phyloP scores from a whole-genome alignment of 2,329 filamentous ascomycete species.

The Fusarium agapanthi region DNA sequence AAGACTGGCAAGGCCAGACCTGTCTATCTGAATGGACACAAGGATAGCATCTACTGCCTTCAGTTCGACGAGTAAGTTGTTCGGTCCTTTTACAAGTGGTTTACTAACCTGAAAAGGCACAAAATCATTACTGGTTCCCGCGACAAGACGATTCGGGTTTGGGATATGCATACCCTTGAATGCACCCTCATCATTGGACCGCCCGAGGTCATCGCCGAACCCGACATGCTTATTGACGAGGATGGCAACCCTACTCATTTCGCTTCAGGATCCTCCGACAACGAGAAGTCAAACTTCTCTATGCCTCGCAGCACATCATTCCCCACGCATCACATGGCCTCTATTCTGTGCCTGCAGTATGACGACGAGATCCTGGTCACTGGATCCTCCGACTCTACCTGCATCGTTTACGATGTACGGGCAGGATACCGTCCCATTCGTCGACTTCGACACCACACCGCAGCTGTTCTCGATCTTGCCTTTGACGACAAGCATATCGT shows the following conservation, averaged over 20 bases:
- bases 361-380: slow-evolving; percentile 93
- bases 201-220: slow-evolving; percentile 66
- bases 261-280: slow-evolving; percentile 62
- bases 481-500: slow-evolving; percentile 94
- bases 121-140: slow-evolving; percentile 98
- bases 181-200: slow-evolving; percentile 90
- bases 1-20: slow-evolving; percentile 78
- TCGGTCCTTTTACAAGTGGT: neutral
- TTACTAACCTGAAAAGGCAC: slow-evolving; percentile 62
- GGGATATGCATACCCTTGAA: slow-evolving; percentile 90
- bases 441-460: slow-evolving; percentile 80
- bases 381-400: slow-evolving; percentile 89
- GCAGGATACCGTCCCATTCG: slow-evolving; percentile 81
- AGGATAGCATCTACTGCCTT: slow-evolving; percentile 95
- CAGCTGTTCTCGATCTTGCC: slow-evolving; percentile 91
- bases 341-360: slow-evolving; percentile 94
- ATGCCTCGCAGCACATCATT: slow-evolving; percentile 66
- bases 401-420: slow-evolving; percentile 89
- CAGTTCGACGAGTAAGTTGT: slow-evolving; percentile 90
- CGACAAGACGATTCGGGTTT: slow-evolving; percentile 93
- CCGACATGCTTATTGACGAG: slow-evolving; percentile 60
- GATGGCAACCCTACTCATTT: slow-evolving; percentile 63
- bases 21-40: slow-evolving; percentile 91
- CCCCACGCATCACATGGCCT: slow-evolving; percentile 81
- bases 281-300: slow-evolving; percentile 55